Conservation (phyloP, 257 asterid species). For the Nemophila menziesii region DNA sequence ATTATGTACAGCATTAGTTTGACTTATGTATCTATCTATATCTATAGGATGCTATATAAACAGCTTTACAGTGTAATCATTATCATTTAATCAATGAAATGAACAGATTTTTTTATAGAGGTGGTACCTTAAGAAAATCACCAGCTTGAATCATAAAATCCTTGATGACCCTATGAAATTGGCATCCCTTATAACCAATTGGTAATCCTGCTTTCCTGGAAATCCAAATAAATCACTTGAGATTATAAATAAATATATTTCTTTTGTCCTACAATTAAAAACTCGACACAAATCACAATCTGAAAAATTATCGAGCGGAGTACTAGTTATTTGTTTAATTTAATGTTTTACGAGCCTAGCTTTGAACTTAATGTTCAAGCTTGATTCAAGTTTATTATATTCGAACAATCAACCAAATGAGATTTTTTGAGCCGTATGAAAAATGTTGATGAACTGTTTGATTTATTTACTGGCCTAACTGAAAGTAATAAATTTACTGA, state of each 20-base stretch:
- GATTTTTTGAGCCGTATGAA: too few relatives aligned
- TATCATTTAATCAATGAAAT: neutral
- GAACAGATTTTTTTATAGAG: neutral
- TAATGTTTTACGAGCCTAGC: too few relatives aligned
- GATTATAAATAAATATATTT: neutral
- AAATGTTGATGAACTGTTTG: too few relatives aligned
- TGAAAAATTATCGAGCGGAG: neutral
- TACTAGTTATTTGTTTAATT: too few relatives aligned
- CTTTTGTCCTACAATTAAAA: neutral
- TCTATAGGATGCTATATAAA: too few relatives aligned
- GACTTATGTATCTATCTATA: too few relatives aligned
- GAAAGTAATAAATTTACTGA: conserved; percentile 10
- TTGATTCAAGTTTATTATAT: too few relatives aligned
- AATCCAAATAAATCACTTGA: neutral
- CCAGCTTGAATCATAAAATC: conserved; percentile 98
- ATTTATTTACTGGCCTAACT: too few relatives aligned
- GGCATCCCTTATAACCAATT: conserved; percentile 81
- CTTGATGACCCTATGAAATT: conserved; percentile 88
- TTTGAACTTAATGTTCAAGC: too few relatives aligned
- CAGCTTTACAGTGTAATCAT: too few relatives aligned
- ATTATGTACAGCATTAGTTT: neutral
- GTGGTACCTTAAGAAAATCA: conserved; percentile 75
- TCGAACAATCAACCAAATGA: too few relatives aligned
- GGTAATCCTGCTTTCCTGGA: conserved; percentile 83
- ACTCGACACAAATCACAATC: neutral